These are phyloP conservation scores for Sarocladium oryzae DNA, from an alignment of 2,329 filamentous ascomycete species.

Conservation along the genomic window DNA sequence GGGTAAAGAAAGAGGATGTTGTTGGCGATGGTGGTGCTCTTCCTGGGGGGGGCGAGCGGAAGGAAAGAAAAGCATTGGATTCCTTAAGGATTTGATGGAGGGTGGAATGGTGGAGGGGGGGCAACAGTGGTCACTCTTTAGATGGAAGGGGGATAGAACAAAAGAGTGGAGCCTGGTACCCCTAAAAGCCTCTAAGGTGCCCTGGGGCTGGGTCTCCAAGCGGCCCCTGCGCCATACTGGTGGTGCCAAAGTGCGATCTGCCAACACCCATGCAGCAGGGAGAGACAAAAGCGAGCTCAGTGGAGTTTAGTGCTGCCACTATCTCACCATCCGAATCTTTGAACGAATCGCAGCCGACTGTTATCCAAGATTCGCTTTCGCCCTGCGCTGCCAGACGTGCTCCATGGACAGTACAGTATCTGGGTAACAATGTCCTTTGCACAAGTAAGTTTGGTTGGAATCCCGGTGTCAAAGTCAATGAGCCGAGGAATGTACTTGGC, in stretches of 20 bases:
- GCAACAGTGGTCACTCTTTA: too few species aligned
- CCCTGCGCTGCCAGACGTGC: too few species aligned
- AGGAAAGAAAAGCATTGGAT: background rate
- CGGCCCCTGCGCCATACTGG: background rate
- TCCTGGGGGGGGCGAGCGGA: background rate
- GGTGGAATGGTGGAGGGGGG: background rate
- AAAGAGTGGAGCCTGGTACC: background rate
- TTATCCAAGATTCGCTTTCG: too few species aligned
- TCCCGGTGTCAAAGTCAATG: too few species aligned
- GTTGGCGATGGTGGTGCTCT: slow-evolving; percentile 5
- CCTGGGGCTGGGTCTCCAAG: background rate
- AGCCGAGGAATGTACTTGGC: too few species aligned
- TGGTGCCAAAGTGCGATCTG: background rate
- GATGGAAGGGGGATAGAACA: slow-evolving; percentile 4
- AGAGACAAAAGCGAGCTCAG: background rate
- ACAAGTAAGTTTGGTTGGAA: too few species aligned
- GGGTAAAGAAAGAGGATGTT: background rate
- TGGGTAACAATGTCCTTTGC: too few species aligned
- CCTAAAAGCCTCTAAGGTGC: background rate
- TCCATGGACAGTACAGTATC: too few species aligned
- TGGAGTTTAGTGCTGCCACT: background rate
- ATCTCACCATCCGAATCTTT: background rate
- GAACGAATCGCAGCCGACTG: too few species aligned
- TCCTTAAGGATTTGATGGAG: background rate
- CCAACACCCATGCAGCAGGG: background rate